Evolutionary conservation across 768 basidiomycete species (phyloP).

Genomic region (Rhodotorula kratochvilovae): DNA sequence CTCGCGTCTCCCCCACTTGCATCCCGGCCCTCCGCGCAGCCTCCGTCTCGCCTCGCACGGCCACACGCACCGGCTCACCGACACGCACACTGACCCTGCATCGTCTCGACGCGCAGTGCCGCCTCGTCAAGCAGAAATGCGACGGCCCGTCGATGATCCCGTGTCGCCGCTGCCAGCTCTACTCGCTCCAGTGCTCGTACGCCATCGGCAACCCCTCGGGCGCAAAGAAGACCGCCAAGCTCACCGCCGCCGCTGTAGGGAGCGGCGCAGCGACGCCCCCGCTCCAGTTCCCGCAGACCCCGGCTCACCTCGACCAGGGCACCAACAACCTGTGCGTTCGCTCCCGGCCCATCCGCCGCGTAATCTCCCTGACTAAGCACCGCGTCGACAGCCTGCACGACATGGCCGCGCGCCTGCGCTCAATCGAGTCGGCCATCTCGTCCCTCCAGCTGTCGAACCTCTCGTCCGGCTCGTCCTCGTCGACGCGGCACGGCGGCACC

Average conservation of each 20-base stretch:
- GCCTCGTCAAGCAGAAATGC: constrained; percentile 5
- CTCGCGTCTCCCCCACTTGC: too few relatives aligned
- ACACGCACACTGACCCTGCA: background rate
- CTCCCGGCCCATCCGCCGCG: too few relatives aligned
- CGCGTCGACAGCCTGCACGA: background rate
- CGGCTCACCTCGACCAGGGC: background rate
- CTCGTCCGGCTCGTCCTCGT: background rate
- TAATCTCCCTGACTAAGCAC: background rate
- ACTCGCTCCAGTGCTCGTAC: constrained; percentile 6
- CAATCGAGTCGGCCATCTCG: constrained; percentile 13
- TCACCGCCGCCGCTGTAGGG: background rate
- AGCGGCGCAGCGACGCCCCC: background rate
- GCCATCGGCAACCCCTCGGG: background rate
- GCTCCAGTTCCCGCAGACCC: background rate
- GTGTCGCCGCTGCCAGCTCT: constrained; percentile 8
- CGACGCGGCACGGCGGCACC: background rate
- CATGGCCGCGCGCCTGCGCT: constrained; percentile 6
- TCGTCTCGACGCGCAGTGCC: background rate
- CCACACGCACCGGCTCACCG: too few relatives aligned
- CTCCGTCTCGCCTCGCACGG: too few relatives aligned
- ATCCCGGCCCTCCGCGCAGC: too few relatives aligned
- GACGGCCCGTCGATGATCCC: constrained; percentile 4
- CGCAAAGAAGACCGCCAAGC: background rate
- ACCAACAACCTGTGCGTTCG: background rate
- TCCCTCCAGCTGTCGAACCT: background rate